These are phyloP conservation scores for Francoa sonchifolia DNA, from an alignment of 441 rosid genomes.

Conservation along the genomic window DNA sequence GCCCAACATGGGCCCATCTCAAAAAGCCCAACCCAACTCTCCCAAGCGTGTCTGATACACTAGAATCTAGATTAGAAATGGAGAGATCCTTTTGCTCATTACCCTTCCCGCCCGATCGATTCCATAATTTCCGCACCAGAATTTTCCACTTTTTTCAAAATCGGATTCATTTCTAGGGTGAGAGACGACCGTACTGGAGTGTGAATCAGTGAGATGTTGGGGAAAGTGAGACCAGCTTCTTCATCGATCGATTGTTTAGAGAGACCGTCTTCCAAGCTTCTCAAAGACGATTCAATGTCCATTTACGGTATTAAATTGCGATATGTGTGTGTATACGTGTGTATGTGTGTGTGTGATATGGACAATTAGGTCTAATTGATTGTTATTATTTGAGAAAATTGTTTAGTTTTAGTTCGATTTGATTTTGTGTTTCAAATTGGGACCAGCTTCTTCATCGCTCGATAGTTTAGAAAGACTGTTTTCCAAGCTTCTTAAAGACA, in stretches of 20 bases:
- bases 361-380: neutral
- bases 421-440: slow-evolving; percentile 59
- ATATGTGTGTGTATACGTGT: neutral
- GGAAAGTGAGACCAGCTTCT: slow-evolving; percentile 59
- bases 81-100: too few species aligned
- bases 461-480: slow-evolving; percentile 45
- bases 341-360: neutral
- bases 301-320: slow-evolving; percentile 40
- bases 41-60: too few species aligned
- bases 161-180: too few species aligned
- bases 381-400: neutral
- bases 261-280: slow-evolving; percentile 48
- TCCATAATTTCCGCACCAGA: too few species aligned
- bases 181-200: too few species aligned
- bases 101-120: too few species aligned
- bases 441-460: slow-evolving; percentile 49
- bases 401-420: too few species aligned
- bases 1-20: too few species aligned
- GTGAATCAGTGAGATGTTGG: too few species aligned
- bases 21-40: too few species aligned
- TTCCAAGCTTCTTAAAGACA: slow-evolving; percentile 64
- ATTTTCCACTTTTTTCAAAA: too few species aligned
- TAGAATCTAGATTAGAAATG: too few species aligned
- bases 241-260: slow-evolving; percentile 45
- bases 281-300: slow-evolving; percentile 77